A percentile compares a stretch with the other conserved stretches of the same genome.
These are phyloP conservation scores for Sanghuangporus sanghuang DNA, from an alignment of 1,284 basidiomycete species.

Conservation along the genomic window DNA sequence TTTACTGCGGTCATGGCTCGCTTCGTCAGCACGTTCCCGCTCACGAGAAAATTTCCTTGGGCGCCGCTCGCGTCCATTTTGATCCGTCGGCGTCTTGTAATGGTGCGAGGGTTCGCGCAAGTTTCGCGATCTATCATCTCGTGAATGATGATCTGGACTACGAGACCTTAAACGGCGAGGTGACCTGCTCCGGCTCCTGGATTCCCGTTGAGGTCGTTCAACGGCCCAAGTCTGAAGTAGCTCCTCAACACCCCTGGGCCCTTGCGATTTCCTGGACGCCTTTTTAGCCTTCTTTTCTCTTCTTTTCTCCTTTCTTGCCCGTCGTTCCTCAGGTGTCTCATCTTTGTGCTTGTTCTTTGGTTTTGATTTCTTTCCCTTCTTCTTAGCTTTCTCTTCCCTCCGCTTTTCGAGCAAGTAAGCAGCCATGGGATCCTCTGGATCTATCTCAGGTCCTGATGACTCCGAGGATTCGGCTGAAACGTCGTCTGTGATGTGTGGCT, in stretches of 20 bases:
- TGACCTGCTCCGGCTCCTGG: slow-evolving; percentile 10
- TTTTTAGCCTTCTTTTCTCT: slow-evolving; percentile 53
- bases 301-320: slow-evolving; percentile 62
- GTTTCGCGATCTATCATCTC: slow-evolving; percentile 1
- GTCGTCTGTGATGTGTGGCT: slow-evolving; percentile 33
- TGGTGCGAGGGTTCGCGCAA: neutral
- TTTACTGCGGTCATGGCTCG: slow-evolving; percentile 5
- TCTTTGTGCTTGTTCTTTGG: slow-evolving; percentile 56
- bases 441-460: slow-evolving; percentile 67
- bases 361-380: slow-evolving; percentile 54
- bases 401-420: slow-evolving; percentile 76
- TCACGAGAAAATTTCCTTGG: neutral
- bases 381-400: slow-evolving; percentile 59
- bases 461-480: slow-evolving; percentile 59
- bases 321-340: slow-evolving; percentile 75
- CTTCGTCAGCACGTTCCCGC: neutral
- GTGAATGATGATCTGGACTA: neutral
- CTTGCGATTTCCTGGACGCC: slow-evolving; percentile 34
- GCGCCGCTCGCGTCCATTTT: neutral
- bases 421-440: slow-evolving; percentile 97
- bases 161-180: slow-evolving; percentile 6
- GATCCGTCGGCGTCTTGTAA: neutral
- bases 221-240: slow-evolving; percentile 30
- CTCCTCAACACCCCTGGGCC: slow-evolving; percentile 45
- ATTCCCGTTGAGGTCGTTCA: slow-evolving; percentile 1